Conservation (phyloP, 345 rosid genomes). For the Atalantia buxifolia region DNA sequence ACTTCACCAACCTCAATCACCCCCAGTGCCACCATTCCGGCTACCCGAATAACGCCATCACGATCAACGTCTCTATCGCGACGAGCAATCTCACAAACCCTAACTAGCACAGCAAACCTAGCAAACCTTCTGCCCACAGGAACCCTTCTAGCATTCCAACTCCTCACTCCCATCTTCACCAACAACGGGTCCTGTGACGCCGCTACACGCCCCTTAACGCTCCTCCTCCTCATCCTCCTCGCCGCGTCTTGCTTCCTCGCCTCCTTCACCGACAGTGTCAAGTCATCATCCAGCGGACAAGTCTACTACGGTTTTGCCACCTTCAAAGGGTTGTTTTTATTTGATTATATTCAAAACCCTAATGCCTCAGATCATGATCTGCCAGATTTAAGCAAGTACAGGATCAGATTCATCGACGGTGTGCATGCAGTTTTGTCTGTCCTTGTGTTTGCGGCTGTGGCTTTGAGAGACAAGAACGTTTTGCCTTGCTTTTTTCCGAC, state of each 20-base stretch:
- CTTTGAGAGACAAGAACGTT: slow-evolving; percentile 71
- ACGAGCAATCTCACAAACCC: slow-evolving; percentile 65
- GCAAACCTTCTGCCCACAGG: slow-evolving; percentile 97
- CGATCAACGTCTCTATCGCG: slow-evolving; percentile 37
- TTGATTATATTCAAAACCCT: slow-evolving; percentile 52
- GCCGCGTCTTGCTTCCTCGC: slow-evolving; percentile 73
- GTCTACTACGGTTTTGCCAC: slow-evolving; percentile 81
- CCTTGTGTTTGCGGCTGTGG: slow-evolving; percentile 66
- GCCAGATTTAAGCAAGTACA: slow-evolving; percentile 53
- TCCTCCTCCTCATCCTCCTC: slow-evolving; percentile 57
- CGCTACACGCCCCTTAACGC: slow-evolving; percentile 55
- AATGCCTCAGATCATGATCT: slow-evolving; percentile 22
- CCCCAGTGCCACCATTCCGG: slow-evolving; percentile 16
- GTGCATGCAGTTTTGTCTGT: slow-evolving; percentile 67
- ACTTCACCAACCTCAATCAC: slow-evolving; percentile 3
- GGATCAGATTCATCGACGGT: slow-evolving; percentile 46
- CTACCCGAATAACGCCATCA: slow-evolving; percentile 38
- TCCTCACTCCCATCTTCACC: slow-evolving; percentile 79
- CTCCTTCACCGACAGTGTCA: slow-evolving; percentile 74
- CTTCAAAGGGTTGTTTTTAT: slow-evolving; percentile 60
- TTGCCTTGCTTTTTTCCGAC: slow-evolving; percentile 63
- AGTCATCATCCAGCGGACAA: slow-evolving; percentile 45
- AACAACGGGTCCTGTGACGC: slow-evolving; percentile 75
- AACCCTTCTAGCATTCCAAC: slow-evolving; percentile 78
- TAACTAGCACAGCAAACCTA: slow-evolving; percentile 74